phyloP scores from a whole-genome alignment of 352 stramenopile genomes.

The Globisporangium ultimum region DNA sequence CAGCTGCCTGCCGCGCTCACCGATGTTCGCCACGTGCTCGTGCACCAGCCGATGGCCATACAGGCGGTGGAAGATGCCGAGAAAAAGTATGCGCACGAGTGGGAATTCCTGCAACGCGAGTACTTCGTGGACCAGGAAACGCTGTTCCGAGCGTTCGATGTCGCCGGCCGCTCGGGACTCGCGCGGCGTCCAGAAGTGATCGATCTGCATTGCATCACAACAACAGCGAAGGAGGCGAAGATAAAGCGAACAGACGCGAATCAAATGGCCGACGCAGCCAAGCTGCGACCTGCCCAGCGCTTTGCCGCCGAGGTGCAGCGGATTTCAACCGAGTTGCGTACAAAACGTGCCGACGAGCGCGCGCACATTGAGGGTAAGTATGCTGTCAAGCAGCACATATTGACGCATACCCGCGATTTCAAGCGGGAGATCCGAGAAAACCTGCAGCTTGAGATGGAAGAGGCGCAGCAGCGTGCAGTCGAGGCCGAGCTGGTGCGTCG shows the following conservation, averaged over 20 bases:
- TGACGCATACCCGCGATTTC: constrained; percentile 43
- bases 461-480: constrained; percentile 46
- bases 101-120: constrained; percentile 39
- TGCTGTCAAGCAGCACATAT: constrained; percentile 14
- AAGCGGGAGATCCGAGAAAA: constrained; percentile 60
- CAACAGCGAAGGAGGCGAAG: constrained; percentile 2
- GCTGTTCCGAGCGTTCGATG: constrained; percentile 48
- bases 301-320: constrained; percentile 28
- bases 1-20: constrained; percentile 41
- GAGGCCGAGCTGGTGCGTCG: constrained; percentile 43
- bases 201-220: constrained; percentile 19
- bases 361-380: constrained; percentile 17
- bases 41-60: constrained; percentile 19
- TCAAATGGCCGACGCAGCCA: neutral
- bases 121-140: constrained; percentile 52
- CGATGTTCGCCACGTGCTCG: constrained; percentile 36
- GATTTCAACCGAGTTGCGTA: constrained; percentile 10
- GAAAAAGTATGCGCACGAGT: constrained; percentile 19
- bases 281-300: constrained; percentile 27
- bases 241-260: constrained; percentile 13
- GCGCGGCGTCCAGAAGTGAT: constrained; percentile 38
- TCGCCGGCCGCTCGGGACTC: constrained; percentile 32
- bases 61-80: constrained; percentile 15
- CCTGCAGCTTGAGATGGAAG: constrained; percentile 59
- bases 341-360: constrained; percentile 7